Percentiles rank a stretch among this genome's conserved stretches.
These are phyloP conservation scores for Pestalotiopsis sp. DNA, from an alignment of 2,329 filamentous ascomycete species.

Conservation along the genomic window DNA sequence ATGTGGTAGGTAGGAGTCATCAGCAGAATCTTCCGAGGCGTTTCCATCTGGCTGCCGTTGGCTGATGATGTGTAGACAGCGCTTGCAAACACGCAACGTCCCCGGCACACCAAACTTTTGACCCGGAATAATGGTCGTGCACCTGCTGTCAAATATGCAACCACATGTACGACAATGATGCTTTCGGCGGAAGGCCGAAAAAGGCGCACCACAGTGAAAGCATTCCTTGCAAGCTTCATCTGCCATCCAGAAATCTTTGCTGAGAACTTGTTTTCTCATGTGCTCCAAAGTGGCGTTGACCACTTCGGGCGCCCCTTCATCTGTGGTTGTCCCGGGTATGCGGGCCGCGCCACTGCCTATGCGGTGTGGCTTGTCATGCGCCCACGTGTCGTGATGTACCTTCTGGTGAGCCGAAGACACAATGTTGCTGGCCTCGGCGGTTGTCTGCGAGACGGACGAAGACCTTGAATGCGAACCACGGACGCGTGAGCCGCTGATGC, in stretches of 20 bases:
- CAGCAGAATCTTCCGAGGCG: conserved; percentile 82
- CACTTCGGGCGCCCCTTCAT: conserved; percentile 59
- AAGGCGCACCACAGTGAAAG: conserved; percentile 86
- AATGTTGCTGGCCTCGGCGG: conserved; percentile 58
- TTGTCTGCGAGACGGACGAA: conserved; percentile 61
- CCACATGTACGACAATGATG: conserved; percentile 96
- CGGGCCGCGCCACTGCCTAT: conserved; percentile 48
- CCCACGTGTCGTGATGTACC: conserved; percentile 60
- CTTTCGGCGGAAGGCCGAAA: conserved; percentile 92
- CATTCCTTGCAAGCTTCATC: conserved; percentile 98
- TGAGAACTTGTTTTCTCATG: conserved; percentile 84
- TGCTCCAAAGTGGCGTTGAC: conserved; percentile 67
- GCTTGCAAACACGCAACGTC: conserved; percentile 86
- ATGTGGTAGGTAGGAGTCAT: conserved; percentile 67
- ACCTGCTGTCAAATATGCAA: conserved; percentile 98
- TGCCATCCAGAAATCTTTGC: conserved; percentile 98
- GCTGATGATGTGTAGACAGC: conserved; percentile 88
- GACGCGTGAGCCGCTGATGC: conserved; percentile 51
- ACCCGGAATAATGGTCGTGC: conserved; percentile 88
- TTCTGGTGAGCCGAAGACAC: conserved; percentile 62
- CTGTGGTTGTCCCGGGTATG: conserved; percentile 59
- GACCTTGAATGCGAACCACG: conserved; percentile 54
- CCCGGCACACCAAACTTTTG: conserved; percentile 85
- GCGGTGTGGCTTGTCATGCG: conserved; percentile 45
- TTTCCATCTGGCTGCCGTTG: conserved; percentile 88